These are phyloP conservation scores for Taphrina sp. DNA, from an alignment of 1,139 yeast species.

Conservation along the genomic window DNA sequence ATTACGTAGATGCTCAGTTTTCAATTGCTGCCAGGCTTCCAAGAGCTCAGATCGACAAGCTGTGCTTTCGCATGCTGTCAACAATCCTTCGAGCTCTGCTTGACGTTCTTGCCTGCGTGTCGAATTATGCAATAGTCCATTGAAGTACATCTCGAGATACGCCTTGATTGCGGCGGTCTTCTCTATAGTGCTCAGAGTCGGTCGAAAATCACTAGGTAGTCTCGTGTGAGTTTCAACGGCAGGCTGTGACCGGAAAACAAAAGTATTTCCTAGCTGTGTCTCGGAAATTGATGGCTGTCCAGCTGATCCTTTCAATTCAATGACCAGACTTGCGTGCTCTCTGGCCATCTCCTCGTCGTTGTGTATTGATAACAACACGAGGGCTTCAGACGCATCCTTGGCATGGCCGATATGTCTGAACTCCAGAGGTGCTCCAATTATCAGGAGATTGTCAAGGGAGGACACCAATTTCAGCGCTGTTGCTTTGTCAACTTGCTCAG, in stretches of 20 bases:
- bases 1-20: constrained; percentile 28
- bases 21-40: constrained; percentile 13
- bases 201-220: constrained; percentile 7
- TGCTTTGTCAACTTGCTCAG: too few relatives aligned
- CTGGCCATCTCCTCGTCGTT: not conserved
- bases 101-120: constrained; percentile 21
- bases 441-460: too few relatives aligned
- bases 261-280: not conserved
- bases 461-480: too few relatives aligned
- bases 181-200: constrained; percentile 31
- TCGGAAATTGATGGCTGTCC: not conserved
- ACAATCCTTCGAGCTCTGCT: constrained; percentile 21
- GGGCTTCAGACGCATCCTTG: not conserved
- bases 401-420: constrained; percentile 16
- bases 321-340: too few relatives aligned
- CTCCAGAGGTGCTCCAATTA: constrained; percentile 1
- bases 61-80: constrained; percentile 11
- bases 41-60: constrained; percentile 15
- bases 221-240: not conserved
- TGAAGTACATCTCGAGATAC: constrained; percentile 30
- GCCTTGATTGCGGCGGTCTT: constrained; percentile 28
- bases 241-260: constrained; percentile 2
- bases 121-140: constrained; percentile 29
- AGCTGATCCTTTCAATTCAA: not conserved
- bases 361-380: not conserved